phyloP scores from a whole-genome alignment of 2,329 filamentous ascomycete species.

The Sarocladium kiliense region DNA sequence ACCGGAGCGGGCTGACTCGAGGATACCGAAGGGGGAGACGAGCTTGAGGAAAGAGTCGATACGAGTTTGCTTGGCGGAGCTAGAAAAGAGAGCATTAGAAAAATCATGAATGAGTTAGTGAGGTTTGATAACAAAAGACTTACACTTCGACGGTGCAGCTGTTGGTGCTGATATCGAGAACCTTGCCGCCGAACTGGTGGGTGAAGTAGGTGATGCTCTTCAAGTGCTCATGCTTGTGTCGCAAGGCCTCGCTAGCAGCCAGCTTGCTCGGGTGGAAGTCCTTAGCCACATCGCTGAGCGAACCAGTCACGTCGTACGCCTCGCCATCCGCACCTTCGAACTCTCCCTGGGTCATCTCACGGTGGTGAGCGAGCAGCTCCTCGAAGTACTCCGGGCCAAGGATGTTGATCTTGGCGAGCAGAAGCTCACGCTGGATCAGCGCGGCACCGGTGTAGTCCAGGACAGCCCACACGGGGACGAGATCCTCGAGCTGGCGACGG shows the following conservation, averaged over 20 bases:
- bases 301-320: slow-evolving; percentile 28
- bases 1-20: slow-evolving; percentile 92
- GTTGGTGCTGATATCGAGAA: slow-evolving; percentile 95
- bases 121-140: slow-evolving; percentile 31
- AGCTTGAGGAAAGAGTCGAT: slow-evolving; percentile 99
- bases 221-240: slow-evolving; percentile 96
- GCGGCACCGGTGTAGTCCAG: slow-evolving; percentile 91
- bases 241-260: slow-evolving; percentile 78
- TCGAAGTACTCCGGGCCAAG: slow-evolving; percentile 97
- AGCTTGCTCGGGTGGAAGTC: slow-evolving; percentile 91
- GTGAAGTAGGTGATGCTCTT: slow-evolving; percentile 94
- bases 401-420: slow-evolving; percentile 95
- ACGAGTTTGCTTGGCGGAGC: slow-evolving; percentile 84
- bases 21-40: slow-evolving; percentile 87
- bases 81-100: slow-evolving; percentile 29
- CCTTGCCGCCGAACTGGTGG: slow-evolving; percentile 96
- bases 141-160: slow-evolving; percentile 98
- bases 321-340: slow-evolving; percentile 23
- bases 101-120: not conserved
- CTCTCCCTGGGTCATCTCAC: slow-evolving; percentile 65
- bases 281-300: slow-evolving; percentile 42
- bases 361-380: slow-evolving; percentile 90
- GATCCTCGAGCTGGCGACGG: slow-evolving; percentile 86
- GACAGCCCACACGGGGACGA: slow-evolving; percentile 97
- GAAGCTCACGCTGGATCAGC: slow-evolving; percentile 89